Evolutionary conservation across 2,329 filamentous ascomycete species (phyloP).

Genomic region (Ophiobolus disseminans): DNA sequence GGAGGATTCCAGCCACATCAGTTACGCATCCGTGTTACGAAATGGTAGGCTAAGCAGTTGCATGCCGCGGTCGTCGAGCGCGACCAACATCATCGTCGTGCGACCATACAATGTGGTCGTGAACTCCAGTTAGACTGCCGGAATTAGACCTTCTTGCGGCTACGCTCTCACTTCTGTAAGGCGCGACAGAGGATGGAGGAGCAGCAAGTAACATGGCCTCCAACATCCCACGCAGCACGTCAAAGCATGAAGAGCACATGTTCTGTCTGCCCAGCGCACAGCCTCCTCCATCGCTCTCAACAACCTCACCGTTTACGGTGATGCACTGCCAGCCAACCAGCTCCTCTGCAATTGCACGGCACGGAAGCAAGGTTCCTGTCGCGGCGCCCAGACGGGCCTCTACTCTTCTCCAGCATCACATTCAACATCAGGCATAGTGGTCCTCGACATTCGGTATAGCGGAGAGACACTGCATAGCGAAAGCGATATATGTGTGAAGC

Average conservation of each 20-base stretch:
- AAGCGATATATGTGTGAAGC: constrained; percentile 3
- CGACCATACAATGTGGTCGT: not conserved
- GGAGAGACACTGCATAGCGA: constrained; percentile 2
- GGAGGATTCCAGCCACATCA: constrained; percentile 7
- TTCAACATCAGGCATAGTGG: constrained; percentile 3
- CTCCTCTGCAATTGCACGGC: not conserved
- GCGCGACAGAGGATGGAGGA: constrained; percentile 11
- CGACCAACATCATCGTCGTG: not conserved
- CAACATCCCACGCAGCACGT: constrained; percentile 7
- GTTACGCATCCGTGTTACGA: constrained; percentile 1
- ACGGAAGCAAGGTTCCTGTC: constrained; percentile 8
- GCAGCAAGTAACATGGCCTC: constrained; percentile 13
- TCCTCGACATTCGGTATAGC: constrained; percentile 12
- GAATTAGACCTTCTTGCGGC: constrained; percentile 5
- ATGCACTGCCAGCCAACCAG: constrained; percentile 13
- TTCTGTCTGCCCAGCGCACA: constrained; percentile 20
- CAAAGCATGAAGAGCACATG: constrained; percentile 6
- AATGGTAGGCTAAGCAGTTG: constrained; percentile 1
- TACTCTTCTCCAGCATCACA: not conserved
- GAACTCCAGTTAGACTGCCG: constrained; percentile 1
- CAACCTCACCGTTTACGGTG: constrained; percentile 1
- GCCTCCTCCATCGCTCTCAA: constrained; percentile 13
- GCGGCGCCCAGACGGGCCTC: not conserved
- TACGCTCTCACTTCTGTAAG: not conserved
- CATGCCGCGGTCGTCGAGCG: not conserved